Conservation (phyloP, 768 basidiomycete species). For the Cystobasidium tubakii region DNA sequence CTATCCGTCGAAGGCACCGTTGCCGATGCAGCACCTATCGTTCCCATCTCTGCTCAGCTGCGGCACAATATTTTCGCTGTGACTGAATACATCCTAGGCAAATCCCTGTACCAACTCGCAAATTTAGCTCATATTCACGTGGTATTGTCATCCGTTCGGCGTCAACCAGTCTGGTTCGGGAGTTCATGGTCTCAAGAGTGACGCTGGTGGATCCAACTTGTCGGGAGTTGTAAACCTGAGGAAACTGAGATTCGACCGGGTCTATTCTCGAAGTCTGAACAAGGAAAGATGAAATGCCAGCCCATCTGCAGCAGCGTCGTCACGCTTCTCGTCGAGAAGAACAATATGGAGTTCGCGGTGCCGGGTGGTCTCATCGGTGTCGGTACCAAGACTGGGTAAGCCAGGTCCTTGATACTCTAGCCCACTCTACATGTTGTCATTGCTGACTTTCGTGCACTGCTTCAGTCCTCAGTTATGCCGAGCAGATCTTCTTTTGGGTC, state of each 20-base stretch:
- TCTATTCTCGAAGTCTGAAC: constrained; percentile 88
- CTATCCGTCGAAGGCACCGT: constrained; percentile 97
- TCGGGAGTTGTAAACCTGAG: constrained; percentile 78
- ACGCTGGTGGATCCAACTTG: constrained; percentile 95
- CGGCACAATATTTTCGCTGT: constrained; percentile 99
- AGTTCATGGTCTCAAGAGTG: constrained; percentile 93
- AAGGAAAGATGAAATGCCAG: constrained; percentile 81
- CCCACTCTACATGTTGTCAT: background rate
- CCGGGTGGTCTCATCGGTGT: constrained; percentile 98
- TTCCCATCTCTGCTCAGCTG: constrained; percentile 96
- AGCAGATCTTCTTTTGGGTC: constrained; percentile 92
- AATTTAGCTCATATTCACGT: constrained; percentile 83
- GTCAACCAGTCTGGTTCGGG: constrained; percentile 98
- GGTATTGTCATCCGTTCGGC: constrained; percentile 95
- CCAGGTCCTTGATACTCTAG: constrained; percentile 46
- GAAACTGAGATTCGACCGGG: constrained; percentile 97
- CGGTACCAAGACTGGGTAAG: constrained; percentile 81
- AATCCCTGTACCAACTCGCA: constrained; percentile 87
- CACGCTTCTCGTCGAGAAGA: constrained; percentile 88
- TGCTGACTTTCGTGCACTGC: background rate
- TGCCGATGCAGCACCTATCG: constrained; percentile 92
- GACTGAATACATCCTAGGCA: constrained; percentile 94
- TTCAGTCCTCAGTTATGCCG: constrained; percentile 76
- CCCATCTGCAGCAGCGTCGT: constrained; percentile 89
- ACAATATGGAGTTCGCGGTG: constrained; percentile 89